These are phyloP conservation scores for Amanita rimosa DNA, from an alignment of 768 basidiomycete genomes.

Conservation along the genomic window DNA sequence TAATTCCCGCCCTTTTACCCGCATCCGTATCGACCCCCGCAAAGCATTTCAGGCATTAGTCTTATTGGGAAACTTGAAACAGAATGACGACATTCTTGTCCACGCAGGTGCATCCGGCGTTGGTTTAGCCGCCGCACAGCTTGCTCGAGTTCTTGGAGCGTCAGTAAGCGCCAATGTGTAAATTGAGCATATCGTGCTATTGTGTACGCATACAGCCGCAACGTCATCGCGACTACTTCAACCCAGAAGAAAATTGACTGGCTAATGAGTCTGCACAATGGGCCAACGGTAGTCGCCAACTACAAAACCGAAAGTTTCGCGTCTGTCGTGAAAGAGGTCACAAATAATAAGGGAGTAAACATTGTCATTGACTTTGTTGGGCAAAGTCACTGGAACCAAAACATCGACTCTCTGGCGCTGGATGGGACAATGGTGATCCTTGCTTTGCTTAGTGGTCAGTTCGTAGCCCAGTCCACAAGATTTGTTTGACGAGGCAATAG, in stretches of 20 bases:
- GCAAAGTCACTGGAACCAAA: conserved; percentile 60
- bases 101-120: conserved; percentile 92
- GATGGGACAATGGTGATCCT: conserved; percentile 72
- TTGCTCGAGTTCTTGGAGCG: conserved; percentile 69
- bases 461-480: neutral
- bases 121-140: conserved; percentile 78
- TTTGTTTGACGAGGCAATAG: conserved; percentile 25
- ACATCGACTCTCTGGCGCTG: conserved; percentile 54
- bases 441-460: conserved; percentile 51
- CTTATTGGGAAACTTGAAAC: conserved; percentile 54
- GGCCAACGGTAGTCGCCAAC: conserved; percentile 70
- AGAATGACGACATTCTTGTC: conserved; percentile 68
- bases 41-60: conserved; percentile 42
- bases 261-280: conserved; percentile 53
- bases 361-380: conserved; percentile 83
- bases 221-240: conserved; percentile 81
- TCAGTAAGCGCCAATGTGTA: conserved; percentile 25
- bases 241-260: conserved; percentile 73
- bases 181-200: conserved; percentile 7
- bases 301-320: conserved; percentile 82
- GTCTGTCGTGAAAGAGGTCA: conserved; percentile 56
- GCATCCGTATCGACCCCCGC: neutral
- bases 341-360: conserved; percentile 63
- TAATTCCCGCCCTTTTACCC: neutral
- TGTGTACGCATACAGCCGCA: conserved; percentile 26